Conservation (phyloP, 768 basidiomycete species). For the Dentipellis fragilis region DNA sequence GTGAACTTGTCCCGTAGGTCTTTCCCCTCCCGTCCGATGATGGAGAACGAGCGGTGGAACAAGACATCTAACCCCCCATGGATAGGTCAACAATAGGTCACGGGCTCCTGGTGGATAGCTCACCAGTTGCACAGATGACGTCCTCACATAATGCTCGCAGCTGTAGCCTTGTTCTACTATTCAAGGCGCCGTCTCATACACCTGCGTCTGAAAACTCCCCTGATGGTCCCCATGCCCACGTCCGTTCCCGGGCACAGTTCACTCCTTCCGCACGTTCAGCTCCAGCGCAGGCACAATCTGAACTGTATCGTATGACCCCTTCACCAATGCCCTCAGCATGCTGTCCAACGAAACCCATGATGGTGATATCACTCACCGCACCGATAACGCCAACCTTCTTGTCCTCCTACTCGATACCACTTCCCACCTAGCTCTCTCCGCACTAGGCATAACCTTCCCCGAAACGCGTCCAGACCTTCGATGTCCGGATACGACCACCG, state of each 20-base stretch:
- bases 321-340: not conserved
- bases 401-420: conserved; percentile 38
- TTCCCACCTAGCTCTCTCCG: conserved; percentile 31
- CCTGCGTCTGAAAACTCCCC: conserved; percentile 27
- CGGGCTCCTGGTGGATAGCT: not conserved
- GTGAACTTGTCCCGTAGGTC: conserved; percentile 43
- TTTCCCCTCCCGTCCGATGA: conserved; percentile 44
- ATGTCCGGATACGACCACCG: conserved; percentile 65
- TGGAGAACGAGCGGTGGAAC: conserved; percentile 35
- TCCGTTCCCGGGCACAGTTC: conserved; percentile 50
- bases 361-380: conserved; percentile 30
- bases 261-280: conserved; percentile 32
- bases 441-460: conserved; percentile 52
- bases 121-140: conserved; percentile 56
- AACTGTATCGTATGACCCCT: conserved; percentile 50
- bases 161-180: conserved; percentile 43
- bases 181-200: conserved; percentile 37
- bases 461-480: conserved; percentile 41
- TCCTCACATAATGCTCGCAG: conserved; percentile 54
- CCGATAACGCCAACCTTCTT: conserved; percentile 51
- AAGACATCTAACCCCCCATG: conserved; percentile 43
- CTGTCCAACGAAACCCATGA: not conserved
- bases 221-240: conserved; percentile 45
- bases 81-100: not conserved
- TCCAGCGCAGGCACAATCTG: conserved; percentile 53